Base-by-base conservation (phyloP, 1,284 basidiomycete genomes). In the Macrocystidia cucumis region DNA sequence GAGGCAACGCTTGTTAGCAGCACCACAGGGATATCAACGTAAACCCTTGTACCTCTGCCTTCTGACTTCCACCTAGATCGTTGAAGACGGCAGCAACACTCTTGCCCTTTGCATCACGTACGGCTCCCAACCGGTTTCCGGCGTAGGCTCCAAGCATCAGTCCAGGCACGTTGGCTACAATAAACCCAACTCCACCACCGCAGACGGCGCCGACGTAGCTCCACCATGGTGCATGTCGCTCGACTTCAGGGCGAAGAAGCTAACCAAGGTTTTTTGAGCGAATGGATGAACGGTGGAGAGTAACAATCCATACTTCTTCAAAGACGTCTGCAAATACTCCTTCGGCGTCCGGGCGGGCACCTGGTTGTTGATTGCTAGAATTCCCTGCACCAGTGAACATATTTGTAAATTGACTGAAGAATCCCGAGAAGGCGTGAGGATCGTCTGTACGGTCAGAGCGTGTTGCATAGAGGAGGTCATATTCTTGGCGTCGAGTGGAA, bases 51-150 rank as follows among this genome's bases (percentile, higher is more conserved):
- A 88, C 90, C 74, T 92, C 85, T 23, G 92, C 90, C 54, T 90
- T 92, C 67, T 95, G 87, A 34, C 66, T 66, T 2, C 78, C 73
- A 11, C 78, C 82, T 9, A 97, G 69, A 18, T 83, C 71, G 31
- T 71, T 64, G 57, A 98, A 98, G n/a, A 98, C 95, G 12, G 83
- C 70, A 7, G 87, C 89, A 14, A 96, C 91, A 43, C 81, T 83
- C 68, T 89, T 91, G 11, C 84, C 91, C 63, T 95, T 95, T 2
- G 91, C 91, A 50, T 96, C 91, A 35, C 91, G 69, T 35, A 96
- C 69, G 1, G 89, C 88, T 30, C 91, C 91, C 23, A 95, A 60
- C 11, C 85, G 68, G 50, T 91, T 91, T 0, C 91, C 91, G 0
- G 87, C 87, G 47, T 84, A 76, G 1, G 78, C 87, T 43, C 86